These are phyloP conservation scores for Evansstolkia leycettana DNA, from an alignment of 495 filamentous ascomycete species.

Conservation along the genomic window DNA sequence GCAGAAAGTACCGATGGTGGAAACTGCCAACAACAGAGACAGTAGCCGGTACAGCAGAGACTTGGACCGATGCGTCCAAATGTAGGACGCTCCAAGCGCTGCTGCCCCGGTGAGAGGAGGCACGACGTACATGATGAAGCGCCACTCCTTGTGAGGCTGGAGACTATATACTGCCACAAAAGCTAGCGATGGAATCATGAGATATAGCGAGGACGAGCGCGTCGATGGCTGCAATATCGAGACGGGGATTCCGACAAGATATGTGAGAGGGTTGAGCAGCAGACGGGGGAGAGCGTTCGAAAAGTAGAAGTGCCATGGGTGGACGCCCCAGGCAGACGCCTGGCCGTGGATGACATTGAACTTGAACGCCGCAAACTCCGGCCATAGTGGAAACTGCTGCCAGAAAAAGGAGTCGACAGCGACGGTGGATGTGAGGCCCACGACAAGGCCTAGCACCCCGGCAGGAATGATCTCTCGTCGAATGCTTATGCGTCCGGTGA, in stretches of 20 bases:
- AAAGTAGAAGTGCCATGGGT: constrained; percentile 80
- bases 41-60: constrained; percentile 41
- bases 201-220: constrained; percentile 28
- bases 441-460: constrained; percentile 49
- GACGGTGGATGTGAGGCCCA: constrained; percentile 55
- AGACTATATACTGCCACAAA: constrained; percentile 72
- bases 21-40: constrained; percentile 40
- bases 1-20: constrained; percentile 45
- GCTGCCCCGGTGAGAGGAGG: constrained; percentile 71
- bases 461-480: constrained; percentile 44
- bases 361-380: constrained; percentile 78
- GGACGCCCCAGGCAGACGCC: constrained; percentile 76
- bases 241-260: constrained; percentile 50
- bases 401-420: constrained; percentile 85
- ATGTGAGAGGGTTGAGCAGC: constrained; percentile 62
- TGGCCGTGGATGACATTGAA: constrained; percentile 70
- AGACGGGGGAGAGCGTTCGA: constrained; percentile 69
- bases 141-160: constrained; percentile 92
- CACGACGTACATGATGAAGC: constrained; percentile 85
- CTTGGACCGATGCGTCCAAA: constrained; percentile 58
- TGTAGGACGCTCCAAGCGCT: constrained; percentile 57
- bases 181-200: constrained; percentile 52
- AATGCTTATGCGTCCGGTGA: constrained; percentile 41
- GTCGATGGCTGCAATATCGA: constrained; percentile 43
- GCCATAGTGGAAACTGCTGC: constrained; percentile 72